A percentile compares a stretch with the other conserved stretches of the same genome.
phyloP scores from a whole-genome alignment of 306 rosid genomes.

The Biancaea sappan region DNA sequence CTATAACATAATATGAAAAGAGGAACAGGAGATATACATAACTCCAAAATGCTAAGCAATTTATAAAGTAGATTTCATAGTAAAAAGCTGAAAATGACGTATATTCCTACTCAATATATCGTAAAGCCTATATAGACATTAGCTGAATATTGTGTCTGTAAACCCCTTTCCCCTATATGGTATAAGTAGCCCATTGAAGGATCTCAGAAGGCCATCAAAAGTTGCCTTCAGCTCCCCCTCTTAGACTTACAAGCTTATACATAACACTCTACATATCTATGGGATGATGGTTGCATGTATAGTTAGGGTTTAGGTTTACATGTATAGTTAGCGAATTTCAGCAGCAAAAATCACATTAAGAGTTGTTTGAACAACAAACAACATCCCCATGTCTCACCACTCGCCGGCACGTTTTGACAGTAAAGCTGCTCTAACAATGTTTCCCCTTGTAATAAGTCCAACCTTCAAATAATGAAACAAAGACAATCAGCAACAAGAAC shows the following conservation, averaged over 20 bases:
- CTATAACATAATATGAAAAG: background rate
- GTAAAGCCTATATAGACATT: constrained; percentile 14
- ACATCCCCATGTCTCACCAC: constrained; percentile 26
- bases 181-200: constrained; percentile 21
- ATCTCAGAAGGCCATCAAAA: constrained; percentile 23
- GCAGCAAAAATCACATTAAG: background rate
- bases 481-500: constrained; percentile 37
- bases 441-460: constrained; percentile 88
- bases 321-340: background rate
- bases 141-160: constrained; percentile 6
- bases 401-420: constrained; percentile 64
- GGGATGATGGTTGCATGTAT: constrained; percentile 22
- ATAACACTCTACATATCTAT: constrained; percentile 18
- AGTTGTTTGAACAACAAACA: constrained; percentile 19
- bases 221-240: constrained; percentile 27
- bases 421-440: constrained; percentile 88
- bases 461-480: constrained; percentile 54
- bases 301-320: constrained; percentile 26
- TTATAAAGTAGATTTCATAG: constrained; percentile 16
- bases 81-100: constrained; percentile 29
- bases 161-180: constrained; percentile 26
- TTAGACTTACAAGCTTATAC: constrained; percentile 16
- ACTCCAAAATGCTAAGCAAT: constrained; percentile 20
- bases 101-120: constrained; percentile 8
- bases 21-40: background rate